A percentile compares a stretch with the other conserved stretches of the same genome.
phyloP scores from a whole-genome alignment of 2,329 filamentous ascomycete genomes.

The Ophiostoma populinum region DNA sequence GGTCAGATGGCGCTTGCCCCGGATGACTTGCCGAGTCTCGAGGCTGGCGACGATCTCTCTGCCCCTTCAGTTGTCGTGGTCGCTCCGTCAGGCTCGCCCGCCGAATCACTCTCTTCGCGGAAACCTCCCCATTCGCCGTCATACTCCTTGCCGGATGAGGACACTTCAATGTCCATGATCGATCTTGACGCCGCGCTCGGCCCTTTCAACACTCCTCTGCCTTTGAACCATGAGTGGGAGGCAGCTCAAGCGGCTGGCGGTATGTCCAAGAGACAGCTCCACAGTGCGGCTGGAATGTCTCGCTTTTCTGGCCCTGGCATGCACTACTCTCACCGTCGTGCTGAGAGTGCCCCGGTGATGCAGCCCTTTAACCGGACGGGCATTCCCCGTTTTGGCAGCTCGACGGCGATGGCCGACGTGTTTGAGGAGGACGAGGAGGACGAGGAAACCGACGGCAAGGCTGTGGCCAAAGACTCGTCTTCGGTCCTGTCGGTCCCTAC shows the following conservation, averaged over 20 bases:
- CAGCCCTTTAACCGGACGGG: constrained; percentile 53
- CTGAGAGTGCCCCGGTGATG: constrained; percentile 67
- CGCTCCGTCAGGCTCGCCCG: constrained; percentile 21
- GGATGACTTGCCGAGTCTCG: constrained; percentile 15
- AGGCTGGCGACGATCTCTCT: background rate
- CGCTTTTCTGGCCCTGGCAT: constrained; percentile 52
- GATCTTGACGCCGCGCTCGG: constrained; percentile 88
- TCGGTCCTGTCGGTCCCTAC: no score
- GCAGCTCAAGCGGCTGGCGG: constrained; percentile 42
- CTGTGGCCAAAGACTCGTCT: background rate
- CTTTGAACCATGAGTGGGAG: constrained; percentile 47
- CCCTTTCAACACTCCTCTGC: constrained; percentile 69
- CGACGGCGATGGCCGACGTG: constrained; percentile 66
- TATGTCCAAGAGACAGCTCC: constrained; percentile 48
- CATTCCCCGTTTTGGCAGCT: constrained; percentile 45
- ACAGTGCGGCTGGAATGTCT: constrained; percentile 57
- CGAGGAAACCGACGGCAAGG: constrained; percentile 13
- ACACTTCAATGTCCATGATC: constrained; percentile 63
- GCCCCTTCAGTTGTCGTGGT: constrained; percentile 22
- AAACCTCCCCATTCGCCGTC: constrained; percentile 19
- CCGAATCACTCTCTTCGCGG: constrained; percentile 14
- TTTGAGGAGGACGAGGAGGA: constrained; percentile 72
- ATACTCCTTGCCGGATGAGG: constrained; percentile 30
- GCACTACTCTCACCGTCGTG: constrained; percentile 57
- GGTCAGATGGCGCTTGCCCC: constrained; percentile 1